Percentiles rank a stretch among this genome's conserved stretches.
phyloP scores from a whole-genome alignment of 176 grass and related monocot species.

The Otatea glauca region DNA sequence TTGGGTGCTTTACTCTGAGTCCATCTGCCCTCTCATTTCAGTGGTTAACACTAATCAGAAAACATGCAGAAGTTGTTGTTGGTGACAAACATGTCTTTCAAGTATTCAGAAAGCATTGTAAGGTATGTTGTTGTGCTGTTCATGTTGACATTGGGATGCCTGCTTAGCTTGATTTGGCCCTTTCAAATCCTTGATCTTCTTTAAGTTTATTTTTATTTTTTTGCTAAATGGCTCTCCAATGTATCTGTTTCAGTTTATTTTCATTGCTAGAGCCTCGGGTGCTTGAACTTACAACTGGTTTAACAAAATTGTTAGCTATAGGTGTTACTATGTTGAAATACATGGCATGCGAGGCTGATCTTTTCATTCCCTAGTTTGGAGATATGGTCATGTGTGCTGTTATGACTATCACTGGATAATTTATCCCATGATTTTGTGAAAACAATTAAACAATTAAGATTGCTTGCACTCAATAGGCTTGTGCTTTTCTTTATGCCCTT shows the following conservation, averaged over 20 bases:
- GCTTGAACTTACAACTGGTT: conserved; percentile 5
- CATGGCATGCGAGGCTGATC: neutral
- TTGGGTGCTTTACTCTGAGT: conserved; percentile 22
- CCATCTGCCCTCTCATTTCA: conserved; percentile 59
- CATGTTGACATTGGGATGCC: neutral
- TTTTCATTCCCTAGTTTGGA: conserved; percentile 24
- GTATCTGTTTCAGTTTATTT: conserved; percentile 9
- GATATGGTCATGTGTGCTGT: neutral
- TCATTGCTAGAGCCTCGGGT: conserved; percentile 3
- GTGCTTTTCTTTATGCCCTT: neutral
- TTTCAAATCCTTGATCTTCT: conserved; percentile 17
- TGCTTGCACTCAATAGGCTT: neutral
- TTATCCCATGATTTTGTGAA: neutral
- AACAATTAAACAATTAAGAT: conserved; percentile 14
- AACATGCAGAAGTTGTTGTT: conserved; percentile 74
- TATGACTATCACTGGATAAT: conserved; percentile 10
- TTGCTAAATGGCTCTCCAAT: neutral
- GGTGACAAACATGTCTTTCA: conserved; percentile 70
- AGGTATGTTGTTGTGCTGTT: conserved; percentile 55
- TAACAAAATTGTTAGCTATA: conserved; percentile 23
- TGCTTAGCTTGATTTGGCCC: conserved; percentile 10
- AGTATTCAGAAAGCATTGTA: conserved; percentile 87
- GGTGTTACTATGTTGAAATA: neutral
- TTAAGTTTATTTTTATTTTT: too few relatives aligned
- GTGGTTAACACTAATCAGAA: conserved; percentile 85